Conservation (phyloP, 192 early-diverging fungal species). For the Podila epicladia region DNA sequence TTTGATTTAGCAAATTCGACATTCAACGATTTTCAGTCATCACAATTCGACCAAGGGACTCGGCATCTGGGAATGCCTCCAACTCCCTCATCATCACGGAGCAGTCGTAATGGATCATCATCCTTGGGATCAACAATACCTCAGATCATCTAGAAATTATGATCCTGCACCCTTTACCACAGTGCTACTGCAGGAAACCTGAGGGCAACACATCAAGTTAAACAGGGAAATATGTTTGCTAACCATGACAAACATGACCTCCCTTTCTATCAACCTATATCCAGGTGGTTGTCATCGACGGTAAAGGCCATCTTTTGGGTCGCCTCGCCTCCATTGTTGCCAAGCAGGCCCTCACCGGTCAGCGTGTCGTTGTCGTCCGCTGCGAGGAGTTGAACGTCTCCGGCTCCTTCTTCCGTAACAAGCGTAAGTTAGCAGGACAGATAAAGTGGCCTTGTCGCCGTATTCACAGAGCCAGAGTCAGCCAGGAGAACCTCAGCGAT, state of each 20-base stretch:
- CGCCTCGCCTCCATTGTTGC: slow-evolving; percentile 97
- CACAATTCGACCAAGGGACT: neutral
- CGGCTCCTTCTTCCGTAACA: slow-evolving; percentile 99
- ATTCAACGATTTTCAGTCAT: slow-evolving; percentile 13
- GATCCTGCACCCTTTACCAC: too few species aligned
- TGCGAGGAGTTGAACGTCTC: slow-evolving; percentile 99
- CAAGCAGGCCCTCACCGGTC: slow-evolving; percentile 98
- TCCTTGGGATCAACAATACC: neutral
- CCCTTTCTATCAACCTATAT: neutral
- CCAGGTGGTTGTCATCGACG: slow-evolving; percentile 98
- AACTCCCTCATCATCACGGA: neutral
- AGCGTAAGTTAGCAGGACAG: slow-evolving; percentile 69
- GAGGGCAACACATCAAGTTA: too few species aligned
- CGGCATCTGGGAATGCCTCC: neutral
- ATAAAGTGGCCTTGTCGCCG: too few species aligned
- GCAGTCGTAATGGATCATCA: neutral
- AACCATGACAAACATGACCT: neutral
- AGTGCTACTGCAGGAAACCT: too few species aligned
- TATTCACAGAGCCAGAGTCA: too few species aligned
- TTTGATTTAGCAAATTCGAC: slow-evolving; percentile 24
- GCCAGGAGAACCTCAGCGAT: too few species aligned
- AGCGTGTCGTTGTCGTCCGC: slow-evolving; percentile 97
- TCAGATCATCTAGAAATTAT: slow-evolving; percentile 1
- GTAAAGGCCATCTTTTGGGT: slow-evolving; percentile 98
- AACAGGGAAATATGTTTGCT: neutral